Percentiles rank a stretch among this genome's conserved stretches.
Evolutionary conservation across 2,329 filamentous ascomycete genomes (phyloP).

Genomic region (Aureobasidium sp.): DNA sequence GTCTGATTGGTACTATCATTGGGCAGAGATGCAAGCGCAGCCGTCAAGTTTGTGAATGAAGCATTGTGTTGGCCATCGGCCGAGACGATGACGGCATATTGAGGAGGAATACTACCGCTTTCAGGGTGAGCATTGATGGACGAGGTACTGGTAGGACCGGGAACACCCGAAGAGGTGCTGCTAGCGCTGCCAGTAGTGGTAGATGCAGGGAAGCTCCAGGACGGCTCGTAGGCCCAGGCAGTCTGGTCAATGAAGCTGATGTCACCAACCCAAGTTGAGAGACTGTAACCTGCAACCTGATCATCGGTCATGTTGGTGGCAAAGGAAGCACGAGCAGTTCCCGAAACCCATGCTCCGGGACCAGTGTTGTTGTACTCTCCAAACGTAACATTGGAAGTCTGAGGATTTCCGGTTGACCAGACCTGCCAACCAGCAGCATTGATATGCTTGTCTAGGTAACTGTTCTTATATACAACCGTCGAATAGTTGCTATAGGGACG

Average conservation of each 20-base stretch:
- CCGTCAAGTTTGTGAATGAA: slow-evolving; percentile 30
- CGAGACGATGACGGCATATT: slow-evolving; percentile 38
- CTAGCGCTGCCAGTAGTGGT: slow-evolving; percentile 15
- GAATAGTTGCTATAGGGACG: slow-evolving; percentile 45
- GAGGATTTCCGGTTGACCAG: slow-evolving; percentile 44
- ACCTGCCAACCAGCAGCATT: slow-evolving; percentile 51
- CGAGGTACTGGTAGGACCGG: slow-evolving; percentile 22
- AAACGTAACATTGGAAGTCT: slow-evolving; percentile 47
- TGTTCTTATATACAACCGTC: slow-evolving; percentile 45
- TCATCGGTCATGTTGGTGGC: slow-evolving; percentile 32
- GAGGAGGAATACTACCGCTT: slow-evolving; percentile 36
- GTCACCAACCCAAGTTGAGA: slow-evolving; percentile 34
- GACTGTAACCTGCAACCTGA: slow-evolving; percentile 31
- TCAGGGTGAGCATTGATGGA: slow-evolving; percentile 33
- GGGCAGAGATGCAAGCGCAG: slow-evolving; percentile 31
- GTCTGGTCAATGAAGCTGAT: slow-evolving; percentile 38
- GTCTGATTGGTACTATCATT: slow-evolving; percentile 29
- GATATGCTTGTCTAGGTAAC: slow-evolving; percentile 46
- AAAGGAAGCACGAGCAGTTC: slow-evolving; percentile 44
- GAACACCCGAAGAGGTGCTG: neutral
- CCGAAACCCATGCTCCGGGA: slow-evolving; percentile 44
- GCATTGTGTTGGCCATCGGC: slow-evolving; percentile 26
- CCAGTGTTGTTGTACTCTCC: slow-evolving; percentile 55
- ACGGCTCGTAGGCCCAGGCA: slow-evolving; percentile 34
- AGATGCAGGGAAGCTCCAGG: slow-evolving; percentile 25